These are phyloP conservation scores for Coemansia javaensis DNA, from an alignment of 192 early-diverging fungal species.

Conservation along the genomic window DNA sequence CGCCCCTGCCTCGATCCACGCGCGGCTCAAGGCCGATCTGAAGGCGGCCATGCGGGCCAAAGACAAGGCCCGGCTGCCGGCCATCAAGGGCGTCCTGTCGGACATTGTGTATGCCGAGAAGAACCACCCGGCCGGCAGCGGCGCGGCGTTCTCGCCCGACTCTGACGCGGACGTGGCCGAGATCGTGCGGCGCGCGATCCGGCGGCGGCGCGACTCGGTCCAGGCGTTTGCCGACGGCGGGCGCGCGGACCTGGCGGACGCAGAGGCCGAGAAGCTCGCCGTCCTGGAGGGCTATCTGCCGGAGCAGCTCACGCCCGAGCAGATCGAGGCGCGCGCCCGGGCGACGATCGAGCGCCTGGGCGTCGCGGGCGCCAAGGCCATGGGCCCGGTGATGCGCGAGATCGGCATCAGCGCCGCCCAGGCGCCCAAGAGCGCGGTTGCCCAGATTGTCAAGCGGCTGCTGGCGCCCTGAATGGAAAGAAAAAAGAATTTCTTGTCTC, in stretches of 20 bases:
- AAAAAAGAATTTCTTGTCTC: too few species aligned
- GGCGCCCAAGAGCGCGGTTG: constrained; percentile 74
- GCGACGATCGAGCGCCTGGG: constrained; percentile 46
- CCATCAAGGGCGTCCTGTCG: constrained; percentile 71
- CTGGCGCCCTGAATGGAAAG: too few species aligned
- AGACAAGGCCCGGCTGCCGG: constrained; percentile 58
- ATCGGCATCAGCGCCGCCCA: constrained; percentile 61
- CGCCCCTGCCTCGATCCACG: too few species aligned
- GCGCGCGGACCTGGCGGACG: constrained; percentile 67
- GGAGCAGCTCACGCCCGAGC: constrained; percentile 64
- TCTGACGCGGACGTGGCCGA: constrained; percentile 59
- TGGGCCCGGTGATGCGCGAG: constrained; percentile 86
- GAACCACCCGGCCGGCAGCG: constrained; percentile 42
- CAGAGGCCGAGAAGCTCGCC: constrained; percentile 66
- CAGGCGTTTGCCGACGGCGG: constrained; percentile 59
- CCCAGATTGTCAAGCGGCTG: constrained; percentile 68
- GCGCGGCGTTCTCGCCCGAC: constrained; percentile 25
- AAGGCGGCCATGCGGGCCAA: constrained; percentile 75
- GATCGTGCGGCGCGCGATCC: constrained; percentile 75
- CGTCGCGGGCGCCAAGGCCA: constrained; percentile 61
- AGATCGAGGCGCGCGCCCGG: constrained; percentile 62
- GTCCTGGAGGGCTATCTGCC: constrained; percentile 75
- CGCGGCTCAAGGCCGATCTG: constrained; percentile 67
- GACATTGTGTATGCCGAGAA: constrained; percentile 79
- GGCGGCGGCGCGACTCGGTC: constrained; percentile 76